Conservation (phyloP, 2,329 filamentous ascomycete species). For the Phoma sp. region DNA sequence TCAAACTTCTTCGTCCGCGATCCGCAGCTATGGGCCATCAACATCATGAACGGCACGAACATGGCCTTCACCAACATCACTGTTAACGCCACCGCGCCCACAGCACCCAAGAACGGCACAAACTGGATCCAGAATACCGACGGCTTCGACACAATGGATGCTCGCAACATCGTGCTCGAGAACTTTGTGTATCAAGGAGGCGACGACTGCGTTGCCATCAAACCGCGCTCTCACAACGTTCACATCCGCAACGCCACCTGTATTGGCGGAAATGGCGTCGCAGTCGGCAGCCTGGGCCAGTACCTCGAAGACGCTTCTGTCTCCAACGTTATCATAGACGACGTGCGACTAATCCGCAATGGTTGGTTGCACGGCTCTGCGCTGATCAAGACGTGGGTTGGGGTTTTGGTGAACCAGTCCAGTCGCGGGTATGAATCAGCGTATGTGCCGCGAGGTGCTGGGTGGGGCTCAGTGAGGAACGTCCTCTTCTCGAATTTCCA, state of each 20-base stretch:
- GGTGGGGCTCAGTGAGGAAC: constrained; percentile 2
- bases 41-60: constrained; percentile 9
- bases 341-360: not conserved
- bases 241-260: constrained; percentile 4
- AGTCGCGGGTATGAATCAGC: constrained; percentile 6
- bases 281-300: constrained; percentile 7
- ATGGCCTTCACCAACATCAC: constrained; percentile 8
- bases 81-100: constrained; percentile 2
- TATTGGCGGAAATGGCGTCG: constrained; percentile 3
- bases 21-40: constrained; percentile 6
- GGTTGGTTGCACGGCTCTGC: constrained; percentile 7
- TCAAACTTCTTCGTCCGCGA: constrained; percentile 9
- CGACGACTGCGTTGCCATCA: constrained; percentile 6
- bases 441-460: constrained; percentile 2
- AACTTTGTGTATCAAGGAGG: constrained; percentile 8
- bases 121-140: constrained; percentile 10
- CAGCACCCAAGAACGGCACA: constrained; percentile 1
- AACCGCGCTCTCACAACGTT: constrained; percentile 1
- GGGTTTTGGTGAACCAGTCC: constrained; percentile 3
- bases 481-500: constrained; percentile 4
- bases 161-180: not conserved
- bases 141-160: constrained; percentile 8
- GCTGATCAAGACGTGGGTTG: constrained; percentile 6
- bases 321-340: constrained; percentile 4
- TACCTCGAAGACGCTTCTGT: constrained; percentile 7